Evolutionary conservation across 306 rosid genomes (phyloP).

Genomic region (Purshia tridentata): DNA sequence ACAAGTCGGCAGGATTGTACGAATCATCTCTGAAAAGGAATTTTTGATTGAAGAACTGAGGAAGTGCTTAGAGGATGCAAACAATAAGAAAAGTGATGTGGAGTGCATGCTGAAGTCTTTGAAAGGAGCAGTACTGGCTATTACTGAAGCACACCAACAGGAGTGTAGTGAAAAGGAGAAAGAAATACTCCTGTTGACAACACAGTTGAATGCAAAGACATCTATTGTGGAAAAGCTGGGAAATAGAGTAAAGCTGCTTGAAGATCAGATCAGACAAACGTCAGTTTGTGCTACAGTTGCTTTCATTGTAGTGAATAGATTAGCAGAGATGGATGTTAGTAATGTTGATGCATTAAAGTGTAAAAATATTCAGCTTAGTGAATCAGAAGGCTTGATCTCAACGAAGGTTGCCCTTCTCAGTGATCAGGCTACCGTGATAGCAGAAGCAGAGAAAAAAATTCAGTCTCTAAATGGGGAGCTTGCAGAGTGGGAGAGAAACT

Average conservation of each 20-base stretch:
- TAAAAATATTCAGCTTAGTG: conserved; percentile 45
- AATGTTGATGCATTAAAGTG: conserved; percentile 46
- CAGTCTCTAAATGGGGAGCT: conserved; percentile 32
- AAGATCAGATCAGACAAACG: conserved; percentile 46
- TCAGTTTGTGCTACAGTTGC: conserved; percentile 78
- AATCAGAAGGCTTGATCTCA: conserved; percentile 45
- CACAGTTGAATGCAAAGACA: conserved; percentile 47
- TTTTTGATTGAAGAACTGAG: conserved; percentile 70
- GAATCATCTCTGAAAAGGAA: conserved; percentile 74
- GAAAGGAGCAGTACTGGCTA: conserved; percentile 75
- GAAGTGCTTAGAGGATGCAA: conserved; percentile 80
- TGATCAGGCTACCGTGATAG: conserved; percentile 50
- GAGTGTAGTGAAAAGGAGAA: conserved; percentile 62
- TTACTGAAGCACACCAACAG: conserved; percentile 84
- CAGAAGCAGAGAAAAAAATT: conserved; percentile 49
- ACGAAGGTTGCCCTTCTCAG: conserved; percentile 53
- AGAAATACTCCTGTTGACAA: conserved; percentile 51
- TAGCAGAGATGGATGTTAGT: conserved; percentile 60
- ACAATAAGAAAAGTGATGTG: conserved; percentile 73
- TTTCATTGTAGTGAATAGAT: conserved; percentile 64
- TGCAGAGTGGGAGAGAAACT: conserved; percentile 48
- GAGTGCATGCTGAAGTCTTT: conserved; percentile 88
- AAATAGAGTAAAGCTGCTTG: conserved; percentile 49
- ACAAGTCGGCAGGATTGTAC: conserved; percentile 64
- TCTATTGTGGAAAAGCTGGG: conserved; percentile 43